A percentile compares a stretch with the other conserved stretches of the same genome.
These are phyloP conservation scores for Aureobasidium pullulans DNA, from an alignment of 2,329 filamentous ascomycete species.

Conservation along the genomic window DNA sequence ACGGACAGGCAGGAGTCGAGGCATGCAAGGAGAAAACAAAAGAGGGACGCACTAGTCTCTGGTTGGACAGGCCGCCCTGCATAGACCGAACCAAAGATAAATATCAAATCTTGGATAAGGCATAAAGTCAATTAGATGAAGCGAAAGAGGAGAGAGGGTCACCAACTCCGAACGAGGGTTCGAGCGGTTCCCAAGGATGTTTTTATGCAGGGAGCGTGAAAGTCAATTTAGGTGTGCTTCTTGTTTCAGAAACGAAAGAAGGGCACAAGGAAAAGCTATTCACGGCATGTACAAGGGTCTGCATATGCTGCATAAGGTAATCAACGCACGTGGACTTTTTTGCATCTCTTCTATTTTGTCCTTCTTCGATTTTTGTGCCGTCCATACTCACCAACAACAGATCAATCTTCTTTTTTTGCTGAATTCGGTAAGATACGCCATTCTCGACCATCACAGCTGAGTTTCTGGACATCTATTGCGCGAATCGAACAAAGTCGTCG, in stretches of 20 bases:
- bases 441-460: too few species aligned
- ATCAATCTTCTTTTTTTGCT: too few species aligned
- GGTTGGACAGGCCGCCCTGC: not conserved
- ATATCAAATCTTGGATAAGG: not conserved
- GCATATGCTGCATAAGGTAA: not conserved
- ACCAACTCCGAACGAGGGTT: not conserved
- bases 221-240: not conserved
- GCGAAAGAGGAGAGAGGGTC: not conserved
- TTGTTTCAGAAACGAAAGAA: not conserved
- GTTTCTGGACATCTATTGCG: not conserved
- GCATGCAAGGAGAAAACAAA: not conserved
- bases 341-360: not conserved
- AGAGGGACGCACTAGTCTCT: not conserved
- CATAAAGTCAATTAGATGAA: not conserved
- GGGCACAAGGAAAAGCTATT: not conserved
- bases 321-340: too few species aligned
- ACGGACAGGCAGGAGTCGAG: not conserved
- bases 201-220: not conserved
- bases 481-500: not conserved
- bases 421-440: too few species aligned
- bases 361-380: not conserved
- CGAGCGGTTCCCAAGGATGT: not conserved
- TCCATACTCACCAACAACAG: too few species aligned
- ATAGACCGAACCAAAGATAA: not conserved
- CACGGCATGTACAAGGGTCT: not conserved